phyloP scores from a whole-genome alignment of 2,329 filamentous ascomycete genomes.

The Colletotrichum tropicale region DNA sequence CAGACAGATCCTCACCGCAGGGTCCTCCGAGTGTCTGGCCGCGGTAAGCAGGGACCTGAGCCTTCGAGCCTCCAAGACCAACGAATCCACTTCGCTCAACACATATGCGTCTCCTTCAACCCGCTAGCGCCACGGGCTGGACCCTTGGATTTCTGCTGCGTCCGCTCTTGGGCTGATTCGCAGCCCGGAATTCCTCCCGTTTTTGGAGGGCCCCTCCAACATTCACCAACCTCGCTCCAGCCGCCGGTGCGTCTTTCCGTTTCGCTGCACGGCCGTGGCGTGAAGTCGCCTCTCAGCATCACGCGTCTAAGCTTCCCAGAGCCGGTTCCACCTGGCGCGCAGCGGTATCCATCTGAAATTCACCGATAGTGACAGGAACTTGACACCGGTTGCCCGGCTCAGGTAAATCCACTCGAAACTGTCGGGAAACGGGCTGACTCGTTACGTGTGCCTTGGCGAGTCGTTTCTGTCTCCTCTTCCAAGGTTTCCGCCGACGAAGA shows the following conservation, averaged over 20 bases:
- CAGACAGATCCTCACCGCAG: conserved; percentile 2
- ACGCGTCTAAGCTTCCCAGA: neutral
- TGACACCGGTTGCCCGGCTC: neutral
- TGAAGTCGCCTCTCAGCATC: neutral
- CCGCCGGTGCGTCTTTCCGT: conserved; percentile 3
- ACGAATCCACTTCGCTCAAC: neutral
- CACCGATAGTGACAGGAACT: neutral
- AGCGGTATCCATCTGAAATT: conserved; percentile 1
- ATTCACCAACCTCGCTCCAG: neutral
- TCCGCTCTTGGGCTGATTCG: neutral
- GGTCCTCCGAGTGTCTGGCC: conserved; percentile 1
- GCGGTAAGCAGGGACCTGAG: conserved; percentile 9
- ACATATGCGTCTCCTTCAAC: neutral
- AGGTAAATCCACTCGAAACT: conserved; percentile 4
- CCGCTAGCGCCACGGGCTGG: neutral
- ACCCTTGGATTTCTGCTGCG: neutral
- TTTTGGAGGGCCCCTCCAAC: neutral
- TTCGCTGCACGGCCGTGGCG: neutral
- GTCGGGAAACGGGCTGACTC: conserved; percentile 6
- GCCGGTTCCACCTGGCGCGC: neutral
- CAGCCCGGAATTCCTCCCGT: neutral
- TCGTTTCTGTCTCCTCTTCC: neutral
- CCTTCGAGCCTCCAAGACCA: neutral
- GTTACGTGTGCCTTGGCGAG: neutral
- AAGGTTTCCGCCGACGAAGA: neutral